These are phyloP conservation scores for Sphaerulina vaccinii DNA, from an alignment of 2,329 filamentous ascomycete genomes.

Conservation along the genomic window DNA sequence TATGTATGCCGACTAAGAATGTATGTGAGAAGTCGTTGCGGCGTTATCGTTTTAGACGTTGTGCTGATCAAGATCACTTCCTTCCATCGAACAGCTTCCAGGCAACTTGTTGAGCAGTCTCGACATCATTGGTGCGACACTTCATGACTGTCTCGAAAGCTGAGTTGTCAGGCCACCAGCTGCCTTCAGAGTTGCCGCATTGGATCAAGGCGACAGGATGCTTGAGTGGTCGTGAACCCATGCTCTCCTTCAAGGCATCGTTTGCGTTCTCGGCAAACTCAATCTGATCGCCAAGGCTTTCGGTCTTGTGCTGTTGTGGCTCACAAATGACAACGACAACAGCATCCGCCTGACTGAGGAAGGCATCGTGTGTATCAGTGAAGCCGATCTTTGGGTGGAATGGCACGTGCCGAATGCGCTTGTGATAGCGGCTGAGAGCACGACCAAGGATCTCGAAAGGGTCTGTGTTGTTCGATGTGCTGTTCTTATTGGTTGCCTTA, in stretches of 20 bases:
- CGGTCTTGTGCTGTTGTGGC: constrained; percentile 39
- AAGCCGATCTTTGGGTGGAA: constrained; percentile 65
- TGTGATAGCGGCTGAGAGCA: constrained; percentile 59
- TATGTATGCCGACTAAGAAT: background rate
- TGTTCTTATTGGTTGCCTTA: constrained; percentile 44
- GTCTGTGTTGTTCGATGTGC: constrained; percentile 49
- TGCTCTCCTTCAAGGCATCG: constrained; percentile 15
- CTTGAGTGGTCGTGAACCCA: constrained; percentile 5
- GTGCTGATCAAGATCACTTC: constrained; percentile 7
- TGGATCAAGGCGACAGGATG: constrained; percentile 22
- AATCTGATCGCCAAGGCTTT: constrained; percentile 24
- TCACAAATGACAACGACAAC: constrained; percentile 61
- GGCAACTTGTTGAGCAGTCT: constrained; percentile 24
- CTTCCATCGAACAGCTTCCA: constrained; percentile 21
- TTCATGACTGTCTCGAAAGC: constrained; percentile 22
- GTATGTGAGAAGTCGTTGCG: background rate
- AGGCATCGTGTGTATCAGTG: constrained; percentile 61
- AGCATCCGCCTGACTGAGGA: constrained; percentile 59
- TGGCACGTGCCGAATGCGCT: constrained; percentile 67
- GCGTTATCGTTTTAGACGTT: background rate
- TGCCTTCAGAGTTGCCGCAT: constrained; percentile 21
- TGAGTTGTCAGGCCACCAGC: constrained; percentile 23
- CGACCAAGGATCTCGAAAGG: constrained; percentile 72
- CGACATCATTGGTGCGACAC: constrained; percentile 17
- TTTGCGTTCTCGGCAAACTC: constrained; percentile 26